Evolutionary conservation across 2,329 filamentous ascomycete genomes (phyloP), one percentile per base, ranked within the genome.

Genomic region (Aurifilum marmelostoma): DNA sequence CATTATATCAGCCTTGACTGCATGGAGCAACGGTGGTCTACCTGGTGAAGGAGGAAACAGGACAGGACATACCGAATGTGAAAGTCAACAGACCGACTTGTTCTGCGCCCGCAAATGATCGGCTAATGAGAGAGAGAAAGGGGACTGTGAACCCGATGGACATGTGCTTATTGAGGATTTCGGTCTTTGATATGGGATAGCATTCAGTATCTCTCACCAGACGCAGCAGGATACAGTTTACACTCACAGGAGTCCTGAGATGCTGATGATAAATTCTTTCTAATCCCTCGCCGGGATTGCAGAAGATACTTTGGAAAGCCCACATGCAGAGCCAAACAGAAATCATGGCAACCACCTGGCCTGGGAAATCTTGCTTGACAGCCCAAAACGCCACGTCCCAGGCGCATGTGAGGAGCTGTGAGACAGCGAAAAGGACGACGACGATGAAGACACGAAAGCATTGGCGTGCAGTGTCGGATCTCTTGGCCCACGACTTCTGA

Each of bases 91-190:
- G 73, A 6, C 79, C 83, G n/a, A 85, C 78, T 0, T 72, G 74
- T 67, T 76, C 75, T 3, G 67, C 71, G 24, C 75, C 72, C 24
- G 76, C 74, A 9, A 81, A 71, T 14, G 79, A 72, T 8, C 79
- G 70, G 2, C 75, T 73, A 52, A 80, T 79, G 18, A 86, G 79
- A 77, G 82, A 82, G 1, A 85, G 75, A 2, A 87, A 79, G 0
- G 85, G 84, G 2, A 86, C 79, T 0, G 82, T 81, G 71, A 87
- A 87, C 3, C 83, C 84, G 7, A 85, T 74, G 0, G 84, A 84
- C 72, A 87, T 80, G 73, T 87, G 82, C 2, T 79, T 75, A 71
- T 87, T 87, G 66, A 86, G 79, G 12, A 86, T 79, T 62, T 86
- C 80, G 29, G 84, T 78, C 83, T 86, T 5, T 14, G 2, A n/a